Percentiles rank a stretch among this genome's conserved stretches.
Evolutionary conservation across 2,329 filamentous ascomycete species (phyloP).

Genomic region (Nectriaceae sp.): DNA sequence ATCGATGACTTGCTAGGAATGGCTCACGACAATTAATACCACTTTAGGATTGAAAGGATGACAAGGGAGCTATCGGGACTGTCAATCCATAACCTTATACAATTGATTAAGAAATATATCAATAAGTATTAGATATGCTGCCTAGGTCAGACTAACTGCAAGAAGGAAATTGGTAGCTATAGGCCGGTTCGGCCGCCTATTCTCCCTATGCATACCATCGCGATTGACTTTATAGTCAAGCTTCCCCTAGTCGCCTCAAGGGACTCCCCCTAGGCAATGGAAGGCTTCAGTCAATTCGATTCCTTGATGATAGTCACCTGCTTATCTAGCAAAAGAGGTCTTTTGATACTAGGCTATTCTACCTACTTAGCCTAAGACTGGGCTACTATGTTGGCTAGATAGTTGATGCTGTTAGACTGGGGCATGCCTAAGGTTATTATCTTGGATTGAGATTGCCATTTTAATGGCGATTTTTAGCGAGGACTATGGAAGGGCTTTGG

Average conservation of each 20-base stretch:
- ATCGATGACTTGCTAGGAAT: neutral
- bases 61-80: neutral
- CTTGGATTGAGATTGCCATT: neutral
- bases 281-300: neutral
- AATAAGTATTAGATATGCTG: neutral
- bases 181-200: neutral
- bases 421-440: slow-evolving; percentile 1
- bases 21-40: neutral
- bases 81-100: neutral
- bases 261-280: neutral
- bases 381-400: neutral
- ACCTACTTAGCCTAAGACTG: neutral
- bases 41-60: neutral
- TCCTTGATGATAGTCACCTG: neutral
- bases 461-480: neutral
- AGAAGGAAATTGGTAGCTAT: neutral
- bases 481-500: neutral
- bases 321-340: neutral
- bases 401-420: slow-evolving; percentile 1
- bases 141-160: neutral
- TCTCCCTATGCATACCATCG: neutral
- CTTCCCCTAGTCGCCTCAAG: neutral
- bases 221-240: neutral
- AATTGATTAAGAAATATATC: neutral
- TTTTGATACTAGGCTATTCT: neutral